Evolutionary conservation across 768 basidiomycete species (phyloP), one percentile per base, ranked within the genome.

Genomic region (Phanerodontia chrysosporium): DNA sequence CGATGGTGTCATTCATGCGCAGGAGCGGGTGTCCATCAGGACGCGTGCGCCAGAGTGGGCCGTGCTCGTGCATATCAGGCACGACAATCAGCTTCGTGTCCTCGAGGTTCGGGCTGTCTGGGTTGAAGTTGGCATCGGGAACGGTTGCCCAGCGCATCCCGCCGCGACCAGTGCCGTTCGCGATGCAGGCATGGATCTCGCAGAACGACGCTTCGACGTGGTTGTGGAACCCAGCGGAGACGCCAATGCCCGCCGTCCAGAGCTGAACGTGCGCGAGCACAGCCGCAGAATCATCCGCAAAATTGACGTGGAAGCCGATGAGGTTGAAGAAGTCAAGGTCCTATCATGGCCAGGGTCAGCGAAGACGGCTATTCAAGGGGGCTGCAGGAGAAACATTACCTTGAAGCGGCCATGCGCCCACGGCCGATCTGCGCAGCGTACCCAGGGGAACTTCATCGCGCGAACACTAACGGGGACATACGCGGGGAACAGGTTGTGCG

Each of bases 241-340:
- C 58, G 35, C 58, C 58, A 14, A 44, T 29, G 13, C 58, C 58
- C 7, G 53, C 52, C 21, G 70, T 70, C 70, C 70, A 71, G 21
- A 61, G 51, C 45, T 71, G 70, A 21, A 70, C 65, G 45, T 71
- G 70, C 25, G 53, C 60, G 14, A 72, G 52, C 27, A 60, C 44
- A 22, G 65, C 67, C 58, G 65, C 49, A 6, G 65, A 30, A 51
- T 69, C 69, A 55, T 71, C 70, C 36, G 56, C 59, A 64, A 66
- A 70, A 49, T 56, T 57, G 22, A 72, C 65, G 49, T 72, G 64
- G 58, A 69, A 70, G 42, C 70, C 70, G 12, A 63, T 61, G 24
- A 65, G 53, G 58, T 72, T 70, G 62, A 67, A 72, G 57, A 72
- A 72, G 51, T 72, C 67, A 53, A 70, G 61, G 48, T 61, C 66